Percentiles rank a stretch among this genome's conserved stretches.
These are phyloP conservation scores for Fusarium redolens DNA, from an alignment of 2,329 filamentous ascomycete species.

Conservation along the genomic window DNA sequence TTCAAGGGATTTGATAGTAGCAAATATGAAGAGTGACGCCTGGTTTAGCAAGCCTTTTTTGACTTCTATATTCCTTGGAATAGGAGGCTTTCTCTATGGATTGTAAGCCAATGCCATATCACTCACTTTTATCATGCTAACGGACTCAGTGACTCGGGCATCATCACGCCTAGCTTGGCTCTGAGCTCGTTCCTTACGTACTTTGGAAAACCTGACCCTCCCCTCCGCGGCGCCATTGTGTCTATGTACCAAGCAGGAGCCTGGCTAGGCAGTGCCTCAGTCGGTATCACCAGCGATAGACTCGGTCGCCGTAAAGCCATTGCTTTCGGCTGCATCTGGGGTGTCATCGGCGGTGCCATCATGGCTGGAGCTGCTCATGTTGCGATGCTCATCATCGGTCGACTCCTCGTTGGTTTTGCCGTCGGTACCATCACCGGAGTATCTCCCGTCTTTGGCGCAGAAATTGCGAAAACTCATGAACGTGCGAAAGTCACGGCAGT, in stretches of 20 bases:
- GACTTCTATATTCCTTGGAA: constrained; percentile 53
- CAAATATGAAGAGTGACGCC: constrained; percentile 43
- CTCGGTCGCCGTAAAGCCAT: constrained; percentile 54
- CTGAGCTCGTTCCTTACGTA: constrained; percentile 50
- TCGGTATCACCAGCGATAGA: constrained; percentile 52
- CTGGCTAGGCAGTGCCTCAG: constrained; percentile 55
- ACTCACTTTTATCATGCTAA: background rate
- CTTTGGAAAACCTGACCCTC: constrained; percentile 50
- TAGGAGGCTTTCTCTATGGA: constrained; percentile 56
- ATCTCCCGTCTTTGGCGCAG: constrained; percentile 54
- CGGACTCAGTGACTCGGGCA: constrained; percentile 52
- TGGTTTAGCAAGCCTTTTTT: constrained; percentile 54
- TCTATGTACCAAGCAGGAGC: constrained; percentile 56
- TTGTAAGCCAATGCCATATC: constrained; percentile 41
- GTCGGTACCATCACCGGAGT: constrained; percentile 56
- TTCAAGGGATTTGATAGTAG: accelerated
- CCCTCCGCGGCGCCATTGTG: constrained; percentile 54
- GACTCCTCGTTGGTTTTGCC: constrained; percentile 53
- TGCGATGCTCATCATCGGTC: constrained; percentile 54
- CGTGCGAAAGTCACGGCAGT: constrained; percentile 54
- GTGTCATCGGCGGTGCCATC: constrained; percentile 52
- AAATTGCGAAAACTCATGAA: constrained; percentile 56
- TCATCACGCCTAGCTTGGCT: constrained; percentile 55
- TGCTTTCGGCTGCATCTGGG: constrained; percentile 55
- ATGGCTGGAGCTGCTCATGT: constrained; percentile 57